A percentile compares a stretch with the other conserved stretches of the same genome.
phyloP scores from a whole-genome alignment of 2,329 filamentous ascomycete genomes.

The Calonectria hawksworthii region DNA sequence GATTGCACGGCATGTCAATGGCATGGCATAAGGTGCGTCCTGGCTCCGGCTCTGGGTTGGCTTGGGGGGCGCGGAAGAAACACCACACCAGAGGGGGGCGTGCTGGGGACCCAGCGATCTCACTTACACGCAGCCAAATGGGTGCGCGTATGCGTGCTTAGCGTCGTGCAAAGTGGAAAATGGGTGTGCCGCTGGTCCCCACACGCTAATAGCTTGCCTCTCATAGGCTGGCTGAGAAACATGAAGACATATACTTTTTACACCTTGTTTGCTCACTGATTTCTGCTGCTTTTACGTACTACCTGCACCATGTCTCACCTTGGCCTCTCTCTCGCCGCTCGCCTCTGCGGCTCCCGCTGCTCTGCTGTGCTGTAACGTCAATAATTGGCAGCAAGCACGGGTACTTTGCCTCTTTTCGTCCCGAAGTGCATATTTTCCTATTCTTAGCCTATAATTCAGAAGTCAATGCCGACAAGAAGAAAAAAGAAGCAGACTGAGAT shows the following conservation, averaged over 20 bases:
- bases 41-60: not conserved
- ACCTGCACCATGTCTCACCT: not conserved
- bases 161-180: not conserved
- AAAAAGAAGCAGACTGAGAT: not conserved
- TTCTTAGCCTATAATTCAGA: not conserved
- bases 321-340: not conserved
- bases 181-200: constrained; percentile 17
- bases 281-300: not conserved
- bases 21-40: not conserved
- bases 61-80: not conserved
- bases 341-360: not conserved
- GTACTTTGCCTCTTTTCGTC: not conserved
- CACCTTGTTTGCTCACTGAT: constrained; percentile 30
- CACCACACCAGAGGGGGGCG: not conserved
- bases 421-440: not conserved
- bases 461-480: not conserved
- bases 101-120: constrained; percentile 17
- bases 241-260: constrained; percentile 45
- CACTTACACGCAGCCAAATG: constrained; percentile 25
- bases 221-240: constrained; percentile 31
- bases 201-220: constrained; percentile 15
- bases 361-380: constrained; percentile 8
- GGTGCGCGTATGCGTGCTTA: constrained; percentile 10
- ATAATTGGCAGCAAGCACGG: not conserved
- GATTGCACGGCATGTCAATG: not conserved